phyloP scores from a whole-genome alignment of 352 stramenopile species.

The Phytophthora idaei region DNA sequence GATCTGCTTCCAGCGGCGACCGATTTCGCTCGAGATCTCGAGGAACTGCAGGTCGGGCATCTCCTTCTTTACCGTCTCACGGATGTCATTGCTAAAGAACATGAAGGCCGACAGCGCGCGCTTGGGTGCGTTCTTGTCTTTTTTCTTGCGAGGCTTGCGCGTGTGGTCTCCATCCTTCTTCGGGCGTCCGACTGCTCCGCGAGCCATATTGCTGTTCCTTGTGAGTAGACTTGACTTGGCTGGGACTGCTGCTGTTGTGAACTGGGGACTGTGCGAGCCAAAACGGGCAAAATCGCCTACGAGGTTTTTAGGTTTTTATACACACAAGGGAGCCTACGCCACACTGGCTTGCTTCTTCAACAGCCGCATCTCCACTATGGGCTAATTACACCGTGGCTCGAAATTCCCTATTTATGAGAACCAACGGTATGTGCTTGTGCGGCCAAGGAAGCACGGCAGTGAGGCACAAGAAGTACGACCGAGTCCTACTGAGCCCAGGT shows the following conservation, averaged over 20 bases:
- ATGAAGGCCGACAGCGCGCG: conserved; percentile 90
- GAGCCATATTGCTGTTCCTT: conserved; percentile 56
- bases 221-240: conserved; percentile 50
- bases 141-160: conserved; percentile 89
- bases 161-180: conserved; percentile 73
- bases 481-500: conserved; percentile 1
- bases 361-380: conserved; percentile 32
- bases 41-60: conserved; percentile 88
- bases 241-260: conserved; percentile 47
- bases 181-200: conserved; percentile 57
- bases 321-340: background rate
- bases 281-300: conserved; percentile 6
- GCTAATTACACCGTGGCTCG: conserved; percentile 31
- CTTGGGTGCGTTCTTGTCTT: conserved; percentile 93
- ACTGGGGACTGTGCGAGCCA: conserved; percentile 27
- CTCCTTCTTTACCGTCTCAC: conserved; percentile 88
- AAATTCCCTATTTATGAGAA: conserved; percentile 32
- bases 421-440: conserved; percentile 1
- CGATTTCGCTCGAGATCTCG: conserved; percentile 88
- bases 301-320: conserved; percentile 23
- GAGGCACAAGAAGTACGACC: background rate
- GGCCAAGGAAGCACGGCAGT: background rate
- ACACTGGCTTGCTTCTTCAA: conserved; percentile 16
- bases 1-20: conserved; percentile 83
- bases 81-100: conserved; percentile 92